Evolutionary conservation across 768 basidiomycete species (phyloP), one percentile per base, ranked within the genome.

Genomic region (Pluteus cervinus): DNA sequence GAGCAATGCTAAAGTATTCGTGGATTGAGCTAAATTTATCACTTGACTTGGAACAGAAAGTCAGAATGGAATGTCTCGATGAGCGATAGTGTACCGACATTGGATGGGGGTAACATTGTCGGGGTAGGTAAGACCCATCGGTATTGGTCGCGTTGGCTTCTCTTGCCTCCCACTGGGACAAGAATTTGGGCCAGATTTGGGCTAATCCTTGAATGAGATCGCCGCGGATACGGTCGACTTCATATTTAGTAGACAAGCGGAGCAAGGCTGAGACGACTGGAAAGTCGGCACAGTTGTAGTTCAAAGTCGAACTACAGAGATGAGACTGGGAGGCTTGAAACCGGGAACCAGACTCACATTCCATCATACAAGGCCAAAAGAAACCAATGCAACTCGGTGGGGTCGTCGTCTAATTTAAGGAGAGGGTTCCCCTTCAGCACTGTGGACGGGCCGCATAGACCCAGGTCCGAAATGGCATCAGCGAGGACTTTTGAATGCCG

Each of bases 331-430:
- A 22, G 12, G 7, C 26, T 23, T 4, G 35, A 14, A 24, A 31
- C 4, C 29, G 7, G n/a, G 33, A 39, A 4, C 21, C 22, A 20
- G 45, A 63, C 81, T 51, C 52, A 84, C 81, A 77, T 65, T 51
- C 81, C 81, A 45, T 85, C 84, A 46, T 85, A 87, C 11, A 88
- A 47, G 4, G 80, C 76, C 20, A 69, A 61, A 14, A 88, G 57
- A 46, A 88, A 78, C 41, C 64, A 56, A 16, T 62, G 67, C 44
- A 85, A 59, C 41, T 81, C 79, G 40, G 70, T 66, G 10, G 82
- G 55, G 1, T 69, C 40, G 37, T 85, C 80, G 18, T 71, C 58
- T 1, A 86, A 58, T 18, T 63, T 47, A 22, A 87, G 54, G 4
- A 79, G 69, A 2, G 76, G 68, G 3, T 69, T 68, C 3, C 73